Evolutionary conservation across 352 stramenopile species (phyloP), one percentile per base, ranked within the genome.

Genomic region (Phytophthora ohioensis): DNA sequence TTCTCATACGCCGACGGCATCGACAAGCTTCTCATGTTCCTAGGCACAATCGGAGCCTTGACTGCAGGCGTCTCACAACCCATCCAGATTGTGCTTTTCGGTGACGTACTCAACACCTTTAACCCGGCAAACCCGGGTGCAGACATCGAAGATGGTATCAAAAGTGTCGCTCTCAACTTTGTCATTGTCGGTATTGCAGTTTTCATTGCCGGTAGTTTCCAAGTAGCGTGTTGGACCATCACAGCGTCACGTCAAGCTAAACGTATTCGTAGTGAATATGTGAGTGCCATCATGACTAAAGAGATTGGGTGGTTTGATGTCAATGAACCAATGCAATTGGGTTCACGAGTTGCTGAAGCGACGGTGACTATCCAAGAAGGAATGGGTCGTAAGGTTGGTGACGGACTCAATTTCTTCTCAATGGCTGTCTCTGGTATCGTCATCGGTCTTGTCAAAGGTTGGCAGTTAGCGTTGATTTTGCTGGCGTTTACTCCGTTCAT

Each of bases 251-350:
- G 85, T 5, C 85, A 92, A 71, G 75, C 79, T 2, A 90, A 89
- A 60, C 68, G 77, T 7, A 86, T 90, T 57, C 80, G 84, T 12
- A 78, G 72, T 27, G 79, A 75, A 30, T 91, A 91, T 49, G 76
- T 86, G 1, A 71, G 65, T 43, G 77, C 83, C 1, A 88, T 91
- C 39, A 69, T 87, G 41, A 83, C 80, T 13, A 81, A 91, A 58
- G 81, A 89, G 45, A 89, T 91, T 51, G 84, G 80, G 9, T 90
- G 84, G 84, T 91, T 91, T 32, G 84, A 91, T 41, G 73, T 90
- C 32, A 87, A 88, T 43, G 82, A 91, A 6, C 78, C 78, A 0
- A 89, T 87, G 76, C 64, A 91, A 51, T 71, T 91, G 5, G 70
- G 68, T 0, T 82, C 81, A 3, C 69, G 81, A 15, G 80, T 89